Conservation (phyloP, 192 early-diverging fungal species). For the Gonapodya sp. region DNA sequence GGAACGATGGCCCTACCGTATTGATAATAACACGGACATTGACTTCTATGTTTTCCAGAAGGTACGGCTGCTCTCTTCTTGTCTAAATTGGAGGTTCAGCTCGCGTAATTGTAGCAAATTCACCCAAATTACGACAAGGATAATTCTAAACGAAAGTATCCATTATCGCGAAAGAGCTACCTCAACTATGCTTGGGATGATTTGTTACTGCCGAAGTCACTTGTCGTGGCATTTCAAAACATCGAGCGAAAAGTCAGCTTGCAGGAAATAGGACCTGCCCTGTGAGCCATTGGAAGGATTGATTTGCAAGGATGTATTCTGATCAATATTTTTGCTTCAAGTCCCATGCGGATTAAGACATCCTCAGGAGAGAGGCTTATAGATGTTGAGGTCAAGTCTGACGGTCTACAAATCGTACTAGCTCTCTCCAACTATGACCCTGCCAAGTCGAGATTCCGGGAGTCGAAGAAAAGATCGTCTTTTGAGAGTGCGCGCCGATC, state of each 20-base stretch:
- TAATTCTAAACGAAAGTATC: conserved; percentile 25
- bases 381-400: neutral
- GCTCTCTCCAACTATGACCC: neutral
- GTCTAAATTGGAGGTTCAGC: too few species aligned
- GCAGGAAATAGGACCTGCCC: conserved; percentile 71
- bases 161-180: conserved; percentile 37
- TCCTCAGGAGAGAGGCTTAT: neutral
- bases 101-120: neutral
- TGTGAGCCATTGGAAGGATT: neutral
- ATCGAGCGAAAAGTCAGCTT: conserved; percentile 69
- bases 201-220: conserved; percentile 57
- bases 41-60: conserved; percentile 75
- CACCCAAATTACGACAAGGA: too few species aligned
- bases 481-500: neutral
- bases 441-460: neutral
- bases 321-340: too few species aligned
- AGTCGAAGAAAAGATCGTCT: neutral
- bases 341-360: neutral
- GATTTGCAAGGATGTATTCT: too few species aligned
- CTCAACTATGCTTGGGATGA: conserved; percentile 86
- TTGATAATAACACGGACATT: conserved; percentile 64
- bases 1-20: conserved; percentile 77
- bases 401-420: neutral
- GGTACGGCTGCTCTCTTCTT: conserved; percentile 34
- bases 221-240: conserved; percentile 69